Evolutionary conservation across 2,329 filamentous ascomycete genomes (phyloP), one percentile per base, ranked within the genome.

Genomic region (Ophiosphaerella herpotricha): DNA sequence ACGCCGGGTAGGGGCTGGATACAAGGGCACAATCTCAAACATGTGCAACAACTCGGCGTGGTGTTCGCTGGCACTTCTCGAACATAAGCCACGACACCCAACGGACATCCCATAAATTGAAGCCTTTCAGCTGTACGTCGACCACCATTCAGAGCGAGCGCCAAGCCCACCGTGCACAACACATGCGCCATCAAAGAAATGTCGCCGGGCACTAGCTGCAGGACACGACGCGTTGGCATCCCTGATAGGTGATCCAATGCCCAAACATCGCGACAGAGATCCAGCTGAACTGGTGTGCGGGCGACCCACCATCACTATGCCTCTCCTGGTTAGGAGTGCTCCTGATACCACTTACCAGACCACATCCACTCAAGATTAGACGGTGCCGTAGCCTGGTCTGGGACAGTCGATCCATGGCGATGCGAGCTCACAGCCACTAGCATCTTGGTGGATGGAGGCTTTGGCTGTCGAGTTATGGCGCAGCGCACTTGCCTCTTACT

Each of bases 391-490:
- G 45, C 51, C 47, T 42, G 34, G 44, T 54, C 43, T 51, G 39
- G 48, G 38, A 53, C 39, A 46, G 41, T 42, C 36, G 42, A 44
- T 34, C 44, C 43, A 26, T 53, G 43, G 35, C 14, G 32, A 56
- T 33, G 49, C 51, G 42, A 56, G 48, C 38, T 44, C 45, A 33
- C 48, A 39, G 29, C 50, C 42, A 35, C 46, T 43, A 43, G 16
- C 8, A 41, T 50, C 36, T 34, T 16, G 32, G 26, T 34, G 33
- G 38, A 48, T n/a, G 49, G 55, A 50, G 55, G 50, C 52, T 55
- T 52, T 36, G 44, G 14, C 14, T n/a, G 35, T 41, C 36, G 41
- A 41, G 36, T 18, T 39, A 31, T 36, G 32, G 45, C 35, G 42
- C 32, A 48, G 21, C 18, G 13, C 35, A n/a, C 13, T 39, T 45